Evolutionary conservation across 176 grass and related monocot species (phyloP), one percentile per base, ranked within the genome.

Genomic region (Dendrocalamus sinicus): DNA sequence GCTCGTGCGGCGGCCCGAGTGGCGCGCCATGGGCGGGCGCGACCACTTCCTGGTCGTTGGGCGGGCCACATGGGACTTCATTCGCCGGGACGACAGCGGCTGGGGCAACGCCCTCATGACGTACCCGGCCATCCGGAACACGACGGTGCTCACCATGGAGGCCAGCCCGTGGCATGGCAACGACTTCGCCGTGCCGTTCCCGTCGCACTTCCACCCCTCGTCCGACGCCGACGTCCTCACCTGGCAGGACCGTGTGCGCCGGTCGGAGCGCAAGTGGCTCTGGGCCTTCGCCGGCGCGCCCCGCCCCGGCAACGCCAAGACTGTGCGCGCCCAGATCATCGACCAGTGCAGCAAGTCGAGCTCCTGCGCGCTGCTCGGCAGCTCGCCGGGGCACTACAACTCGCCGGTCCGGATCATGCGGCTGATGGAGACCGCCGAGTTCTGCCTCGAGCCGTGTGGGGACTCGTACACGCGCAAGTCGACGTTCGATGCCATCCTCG

Each of bases 31-130:
- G 88, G 87, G 76, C 0, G 91, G 88, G 9, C 77, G 60, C 12
- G 91, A 88, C 81, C 91, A 96, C 75, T 96, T 96, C 87, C 39
- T 90, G 7, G 74, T 88, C 6, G 72, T 74, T 0, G 87, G 87
- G 4, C 79, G 91, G 10, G 80, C 76, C 47, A 76, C 39, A 3
- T 89, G 79, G 86, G 91, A 96, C 57, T 86, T 84, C 43, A 35
- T 66, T 28, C 85, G 94, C 1, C 41, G 75, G 35, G 3, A 6
- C 16, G 71, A 80, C 35, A 26, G 8, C 5, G 75, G 86, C 26
- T 95, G 91, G 91, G 93, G 93, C n/a, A 93, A 72, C 53, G 89
- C 81, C 17, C 85, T 95, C 64, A 81, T 95, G 68, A 57, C 77
- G 66, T 8, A 80, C 68, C 91, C 91, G 10, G 86, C 86, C 13